Evolutionary conservation across 2,329 filamentous ascomycete species (phyloP), one percentile per base, ranked within the genome.

Genomic region (Trichoderma sp.): DNA sequence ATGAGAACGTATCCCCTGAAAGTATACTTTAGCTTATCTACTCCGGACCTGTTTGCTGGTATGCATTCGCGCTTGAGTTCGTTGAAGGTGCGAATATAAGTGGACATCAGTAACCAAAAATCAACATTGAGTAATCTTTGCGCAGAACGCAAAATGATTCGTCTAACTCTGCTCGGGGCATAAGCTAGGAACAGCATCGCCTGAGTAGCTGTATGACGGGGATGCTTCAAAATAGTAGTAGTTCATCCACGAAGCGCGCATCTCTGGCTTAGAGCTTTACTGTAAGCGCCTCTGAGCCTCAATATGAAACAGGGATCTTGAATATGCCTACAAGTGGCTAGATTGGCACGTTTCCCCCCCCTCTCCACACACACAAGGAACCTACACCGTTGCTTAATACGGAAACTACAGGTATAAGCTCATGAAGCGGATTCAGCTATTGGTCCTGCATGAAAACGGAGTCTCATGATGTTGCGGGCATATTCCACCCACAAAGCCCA

Each of bases 361-460:
- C 63, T n/a, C n/a, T n/a, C n/a, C n/a, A n/a, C n/a, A n/a, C n/a
- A n/a, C 37, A 65, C 63, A 6, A 4, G 27, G 25, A 13, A 48
- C 27, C 37, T 13, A 17, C 15, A 34, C 52, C 12, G 35, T 42
- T 65, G 25, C 63, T 65, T 27, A 32, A 35, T 48, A 5, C n/a
- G 59, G 63, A 56, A 65, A 65, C 52, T 56, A 9, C 35, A 54
- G 15, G 50, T 32, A 54, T n/a, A 64, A 32, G 35, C 25, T 54
- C 29, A 48, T 54, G 29, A 48, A 4, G 19, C 29, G 37, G 50
- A 27, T 56, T 35, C 37, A 48, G 29, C 37, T 35, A 29, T 27
- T 27, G 37, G 52, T 19, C 15, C 27, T 35, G 52, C 37, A 57
- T 27, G 3, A 29, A 27, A 22, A 32, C 29, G 13, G 37, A 34